Percentiles rank a stretch among this genome's conserved stretches.
Evolutionary conservation across 78 protist genomes (phyloP).

Genomic region (Anaeramoeba flamelloides): DNA sequence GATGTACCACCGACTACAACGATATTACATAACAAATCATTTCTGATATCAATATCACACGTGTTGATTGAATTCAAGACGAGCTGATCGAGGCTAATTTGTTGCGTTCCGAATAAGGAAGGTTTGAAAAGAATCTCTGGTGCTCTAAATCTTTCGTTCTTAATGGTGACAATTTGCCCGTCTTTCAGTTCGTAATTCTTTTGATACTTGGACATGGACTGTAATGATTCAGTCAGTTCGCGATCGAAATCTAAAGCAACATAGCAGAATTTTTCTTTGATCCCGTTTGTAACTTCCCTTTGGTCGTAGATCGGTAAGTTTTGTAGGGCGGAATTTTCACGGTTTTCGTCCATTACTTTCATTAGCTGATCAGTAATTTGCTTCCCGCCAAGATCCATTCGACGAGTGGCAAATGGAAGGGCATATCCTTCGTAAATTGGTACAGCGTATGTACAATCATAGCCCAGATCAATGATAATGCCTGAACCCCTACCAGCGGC

Average conservation of each 20-base stretch:
- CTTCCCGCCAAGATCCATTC: no score
- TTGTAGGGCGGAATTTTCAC: no score
- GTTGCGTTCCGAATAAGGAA: neutral
- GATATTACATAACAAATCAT: neutral
- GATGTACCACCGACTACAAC: neutral
- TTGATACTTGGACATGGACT: no score
- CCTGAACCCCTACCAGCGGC: neutral
- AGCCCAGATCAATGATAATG: neutral
- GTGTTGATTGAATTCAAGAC: neutral
- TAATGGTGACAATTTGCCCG: neutral
- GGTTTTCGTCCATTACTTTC: no score
- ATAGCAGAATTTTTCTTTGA: no score
- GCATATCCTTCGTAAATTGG: conserved; percentile 1
- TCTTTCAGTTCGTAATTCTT: no score
- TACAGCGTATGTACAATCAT: neutral
- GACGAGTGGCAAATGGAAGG: no score
- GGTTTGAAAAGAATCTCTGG: neutral
- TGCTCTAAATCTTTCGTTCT: neutral
- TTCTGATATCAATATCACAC: neutral
- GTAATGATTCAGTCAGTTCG: no score
- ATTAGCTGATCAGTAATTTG: no score
- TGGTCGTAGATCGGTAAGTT: no score
- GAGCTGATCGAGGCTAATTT: neutral
- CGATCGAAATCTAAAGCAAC: no score
- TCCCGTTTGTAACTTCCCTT: no score